Evolutionary conservation across 208 protist species (phyloP).

Genomic region (Acanthamoeba royreba): DNA sequence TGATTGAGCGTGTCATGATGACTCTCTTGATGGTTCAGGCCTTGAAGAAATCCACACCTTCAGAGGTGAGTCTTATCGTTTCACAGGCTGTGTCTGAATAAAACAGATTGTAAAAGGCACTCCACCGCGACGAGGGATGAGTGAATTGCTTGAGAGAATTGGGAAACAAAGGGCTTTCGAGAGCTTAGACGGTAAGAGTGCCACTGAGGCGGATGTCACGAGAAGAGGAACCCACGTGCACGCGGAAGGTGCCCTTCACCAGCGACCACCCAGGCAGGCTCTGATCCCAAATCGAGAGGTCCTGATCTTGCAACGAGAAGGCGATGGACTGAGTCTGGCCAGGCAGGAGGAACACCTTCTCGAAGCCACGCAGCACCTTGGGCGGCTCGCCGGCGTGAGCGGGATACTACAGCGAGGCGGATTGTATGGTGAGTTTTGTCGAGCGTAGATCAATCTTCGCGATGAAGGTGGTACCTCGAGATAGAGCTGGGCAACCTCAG

Average conservation of each 20-base stretch:
- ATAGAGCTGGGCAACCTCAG: constrained; percentile 57
- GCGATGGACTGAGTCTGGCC: not conserved
- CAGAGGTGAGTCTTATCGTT: no score
- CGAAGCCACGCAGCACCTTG: constrained; percentile 57
- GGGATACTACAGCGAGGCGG: constrained; percentile 18
- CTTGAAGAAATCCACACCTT: no score
- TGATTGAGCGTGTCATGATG: no score
- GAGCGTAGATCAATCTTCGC: no score
- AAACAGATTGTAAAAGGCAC: no score
- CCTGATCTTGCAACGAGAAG: constrained; percentile 14
- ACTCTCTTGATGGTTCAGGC: no score
- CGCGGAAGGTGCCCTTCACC: constrained; percentile 47
- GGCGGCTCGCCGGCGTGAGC: constrained; percentile 58
- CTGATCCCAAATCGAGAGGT: constrained; percentile 60
- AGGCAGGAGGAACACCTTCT: constrained; percentile 54
- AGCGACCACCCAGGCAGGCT: constrained; percentile 13
- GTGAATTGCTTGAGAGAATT: no score
- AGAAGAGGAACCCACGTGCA: constrained; percentile 61
- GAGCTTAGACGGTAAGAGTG: constrained; percentile 32
- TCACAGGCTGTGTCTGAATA: no score
- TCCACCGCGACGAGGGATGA: no score
- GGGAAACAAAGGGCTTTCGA: no score
- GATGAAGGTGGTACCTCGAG: not conserved
- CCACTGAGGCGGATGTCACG: constrained; percentile 54
- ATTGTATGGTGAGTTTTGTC: not conserved